Conservation (phyloP, 306 rosid genomes). For the Malus fusca region DNA sequence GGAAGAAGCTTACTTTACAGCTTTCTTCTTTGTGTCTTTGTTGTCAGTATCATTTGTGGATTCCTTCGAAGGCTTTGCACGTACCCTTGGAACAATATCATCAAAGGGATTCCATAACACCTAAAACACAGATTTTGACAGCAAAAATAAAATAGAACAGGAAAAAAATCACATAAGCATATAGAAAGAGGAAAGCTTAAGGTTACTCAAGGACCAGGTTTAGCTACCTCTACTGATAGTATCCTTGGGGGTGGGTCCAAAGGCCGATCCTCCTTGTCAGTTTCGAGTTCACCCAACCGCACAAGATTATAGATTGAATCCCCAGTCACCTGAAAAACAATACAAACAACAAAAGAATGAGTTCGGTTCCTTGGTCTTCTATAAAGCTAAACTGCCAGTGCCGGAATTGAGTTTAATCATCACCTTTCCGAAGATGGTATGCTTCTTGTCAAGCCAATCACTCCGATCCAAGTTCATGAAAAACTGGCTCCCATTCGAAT, state of each 20-base stretch:
- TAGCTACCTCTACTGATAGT: conserved; percentile 77
- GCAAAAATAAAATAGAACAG: neutral
- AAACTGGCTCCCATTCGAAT: conserved; percentile 91
- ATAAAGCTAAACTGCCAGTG: neutral
- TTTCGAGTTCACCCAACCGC: conserved; percentile 76
- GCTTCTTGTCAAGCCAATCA: conserved; percentile 76
- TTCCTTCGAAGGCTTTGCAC: conserved; percentile 26
- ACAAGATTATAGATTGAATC: conserved; percentile 81
- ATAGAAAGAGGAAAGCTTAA: neutral
- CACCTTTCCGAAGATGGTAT: conserved; percentile 86
- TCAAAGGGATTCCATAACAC: conserved; percentile 92
- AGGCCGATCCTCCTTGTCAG: conserved; percentile 77
- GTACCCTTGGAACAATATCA: conserved; percentile 71
- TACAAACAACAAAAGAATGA: neutral
- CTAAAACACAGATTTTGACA: conserved; percentile 26
- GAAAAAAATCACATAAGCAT: neutral
- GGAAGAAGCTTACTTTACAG: conserved; percentile 55
- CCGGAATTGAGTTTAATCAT: neutral
- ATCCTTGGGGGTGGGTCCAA: conserved; percentile 74
- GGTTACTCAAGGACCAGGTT: neutral
- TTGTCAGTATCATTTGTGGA: conserved; percentile 38
- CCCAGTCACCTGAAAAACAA: conserved; percentile 72
- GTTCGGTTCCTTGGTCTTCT: neutral
- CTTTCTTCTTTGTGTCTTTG: conserved; percentile 65
- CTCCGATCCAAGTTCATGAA: conserved; percentile 67